Evolutionary conservation across 2,329 filamentous ascomycete genomes (phyloP), one percentile per base, ranked within the genome.

Genomic region (Ceratocystiopsis brevicomis): DNA sequence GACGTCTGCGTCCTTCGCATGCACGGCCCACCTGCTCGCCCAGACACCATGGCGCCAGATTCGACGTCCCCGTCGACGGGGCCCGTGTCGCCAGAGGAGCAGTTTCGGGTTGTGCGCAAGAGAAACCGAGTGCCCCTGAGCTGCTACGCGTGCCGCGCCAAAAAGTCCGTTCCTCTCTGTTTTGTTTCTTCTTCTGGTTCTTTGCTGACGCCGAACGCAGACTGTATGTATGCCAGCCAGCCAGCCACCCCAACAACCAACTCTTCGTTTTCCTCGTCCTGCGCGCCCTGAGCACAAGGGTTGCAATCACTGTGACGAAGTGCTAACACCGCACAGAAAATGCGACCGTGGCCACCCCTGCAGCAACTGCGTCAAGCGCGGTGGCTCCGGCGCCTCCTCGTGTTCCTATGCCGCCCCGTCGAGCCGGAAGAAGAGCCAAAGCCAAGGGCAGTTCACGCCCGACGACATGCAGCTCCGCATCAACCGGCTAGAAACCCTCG

Each of bases 381-480:
- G 92, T 61, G 79, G 88, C 53, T 78, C 77, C 51, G 83, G 87
- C 59, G 78, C 80, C 14, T 63, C 71, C 44, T 81, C 83, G 45
- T 96, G 88, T 64, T 81, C 80, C 51, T 96, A 95, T 65, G 86
- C 85, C 39, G 70, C 76, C 42, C 78, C 76, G 35, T 61, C 67
- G 32, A 66, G 65, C 42, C 73, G 84, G 52, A 90, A 84, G 61
- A 92, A 84, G 68, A 77, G 66, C 55, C 73, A 78, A 59, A 71
- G 63, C 62, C 73, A 62, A 68, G 70, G 59, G 47, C 61, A 69
- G 53, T 62, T 69, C 44, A 76, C 61, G 52, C 85, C 88, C 41
- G 87, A 94, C 69, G 88, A 95, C 61, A 95, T 96, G 88, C 88
- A 96, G 65, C 93, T 92, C 57, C 81, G 90, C 58, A 96, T 96